Evolutionary conservation across 108 stramenopile species (phyloP), one percentile per base, ranked within the genome.

Genomic region (Nannochloropsis gaditana): DNA sequence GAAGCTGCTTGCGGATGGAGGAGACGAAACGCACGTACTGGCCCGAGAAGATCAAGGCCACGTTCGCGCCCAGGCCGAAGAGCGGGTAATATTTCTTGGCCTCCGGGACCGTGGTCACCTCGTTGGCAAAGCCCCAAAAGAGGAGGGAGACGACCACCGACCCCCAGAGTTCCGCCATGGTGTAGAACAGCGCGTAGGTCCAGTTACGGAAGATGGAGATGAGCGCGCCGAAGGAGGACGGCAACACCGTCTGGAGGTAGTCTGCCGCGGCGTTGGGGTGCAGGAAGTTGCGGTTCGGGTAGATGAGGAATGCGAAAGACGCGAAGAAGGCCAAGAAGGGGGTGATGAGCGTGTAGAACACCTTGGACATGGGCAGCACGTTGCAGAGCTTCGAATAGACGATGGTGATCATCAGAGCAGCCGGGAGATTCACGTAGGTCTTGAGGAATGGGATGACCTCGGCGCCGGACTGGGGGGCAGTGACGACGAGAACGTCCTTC

Each of bases 81-180:
- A 98, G 91, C 21, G 97, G 97, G 91, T 98, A 98, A 89, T 96
- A 98, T 87, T 96, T 96, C 86, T 89, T 86, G 42, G 90, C 89
- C 79, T 87, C 83, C 45, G 83, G 17, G 45, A 43, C 50, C 47
- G 45, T 21, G 21, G 80, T 81, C 47, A 98, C 94, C 87, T 96
- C 95, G 90, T 99, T 99, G 43, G 98, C 97, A 89, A 97, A 96
- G 21, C 95, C 94, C 98, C 98, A 99, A 91, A 99, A 99, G 84
- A 99, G 90, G 41, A 99, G 91, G 73, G 94, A 94, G 43, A 96
- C 94, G 44, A 97, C 96, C 19, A 97, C 97, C 87, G 93, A 94
- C 41, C 97, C 97, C 96, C 97, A 97, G 93, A 98, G 94, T 91
- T 99, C 96, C n/a, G 97, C 95, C 93, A 96, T 91, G 87, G 96